Conservation (phyloP, 23 red algal species). For the Gracilariopsis chorda region DNA sequence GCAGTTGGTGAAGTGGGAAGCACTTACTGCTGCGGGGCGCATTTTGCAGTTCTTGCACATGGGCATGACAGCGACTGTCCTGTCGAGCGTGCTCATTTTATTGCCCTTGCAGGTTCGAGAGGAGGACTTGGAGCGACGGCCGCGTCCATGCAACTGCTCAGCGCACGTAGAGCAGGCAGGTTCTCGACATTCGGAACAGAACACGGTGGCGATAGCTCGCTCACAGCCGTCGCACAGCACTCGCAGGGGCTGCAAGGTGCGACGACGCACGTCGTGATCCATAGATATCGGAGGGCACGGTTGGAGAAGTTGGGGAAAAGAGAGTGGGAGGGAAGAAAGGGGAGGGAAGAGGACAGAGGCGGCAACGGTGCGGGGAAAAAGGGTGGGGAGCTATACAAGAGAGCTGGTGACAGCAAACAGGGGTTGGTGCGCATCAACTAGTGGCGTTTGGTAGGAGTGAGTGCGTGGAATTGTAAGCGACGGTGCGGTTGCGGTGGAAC, state of each 20-base stretch:
- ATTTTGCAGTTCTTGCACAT: not conserved
- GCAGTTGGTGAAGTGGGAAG: not conserved
- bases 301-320: no score
- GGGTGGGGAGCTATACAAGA: no score
- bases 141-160: constrained; percentile 22
- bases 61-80: not conserved
- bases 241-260: not conserved
- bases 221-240: constrained; percentile 51
- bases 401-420: no score
- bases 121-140: not conserved
- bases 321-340: not conserved
- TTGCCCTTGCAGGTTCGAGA: not conserved
- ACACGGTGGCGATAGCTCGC: constrained; percentile 3
- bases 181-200: constrained; percentile 3
- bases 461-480: no score
- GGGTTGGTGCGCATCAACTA: no score
- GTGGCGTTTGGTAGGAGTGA: no score
- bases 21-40: constrained; percentile 25
- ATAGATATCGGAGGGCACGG: not conserved
- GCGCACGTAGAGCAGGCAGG: constrained; percentile 6
- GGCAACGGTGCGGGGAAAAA: not conserved
- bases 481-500: no score
- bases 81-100: not conserved
- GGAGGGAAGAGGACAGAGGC: not conserved
- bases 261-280: constrained; percentile 1